Base-by-base conservation (phyloP, 192 early-diverging fungal species). In the Gaertneriomyces sp. region DNA sequence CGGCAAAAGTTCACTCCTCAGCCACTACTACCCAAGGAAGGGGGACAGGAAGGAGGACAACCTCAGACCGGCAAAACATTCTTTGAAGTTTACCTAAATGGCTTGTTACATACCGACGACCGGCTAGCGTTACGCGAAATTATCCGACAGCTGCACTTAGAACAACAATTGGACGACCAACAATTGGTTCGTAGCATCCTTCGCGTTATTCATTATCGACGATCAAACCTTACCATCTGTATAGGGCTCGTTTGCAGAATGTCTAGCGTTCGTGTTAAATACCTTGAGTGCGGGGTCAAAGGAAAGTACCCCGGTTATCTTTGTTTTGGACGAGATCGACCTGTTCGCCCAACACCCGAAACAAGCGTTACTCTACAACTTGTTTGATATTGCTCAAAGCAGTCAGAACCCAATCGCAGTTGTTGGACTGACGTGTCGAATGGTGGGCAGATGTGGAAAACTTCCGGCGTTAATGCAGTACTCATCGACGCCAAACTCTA, bases 251-350 rank as follows among this genome's bases (percentile, higher is more conserved):
- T 88, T 89, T 79, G 78, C 91, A 60, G 87, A 91, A 41, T 79
- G 84, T 6, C 74, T 94, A 38, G 61, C 70, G 9, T 89, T 76
- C 61, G 68, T 92, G n/a, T 66, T 92, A 8, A 70, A 76, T 2
- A 77, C 87, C 6, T 77, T 93, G 4, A 80, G 85, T 40, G 63
- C 77, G n/a, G 87, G 86, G 11, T 69, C 76, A 12, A 62, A 65
- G 45, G 74, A 55, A 16, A 82, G 64, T 40, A 68, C 81, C 25
- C 92, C 91, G 1, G 77, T 98, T 4, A 70, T 99, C 16, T 90
- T 99, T 76, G 76, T 95, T 12, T 73, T 99, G 46, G 95, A 99
- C 47, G 93, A 96, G 66, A 91, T 99, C 72, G 94, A 98, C 74
- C 69, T 90, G 41, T 92, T 99, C 75, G 89, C 92, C 0, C 81